Evolutionary conservation across 257 asterid species (phyloP), one percentile per base, ranked within the genome.

Genomic region (Solanum acaule): DNA sequence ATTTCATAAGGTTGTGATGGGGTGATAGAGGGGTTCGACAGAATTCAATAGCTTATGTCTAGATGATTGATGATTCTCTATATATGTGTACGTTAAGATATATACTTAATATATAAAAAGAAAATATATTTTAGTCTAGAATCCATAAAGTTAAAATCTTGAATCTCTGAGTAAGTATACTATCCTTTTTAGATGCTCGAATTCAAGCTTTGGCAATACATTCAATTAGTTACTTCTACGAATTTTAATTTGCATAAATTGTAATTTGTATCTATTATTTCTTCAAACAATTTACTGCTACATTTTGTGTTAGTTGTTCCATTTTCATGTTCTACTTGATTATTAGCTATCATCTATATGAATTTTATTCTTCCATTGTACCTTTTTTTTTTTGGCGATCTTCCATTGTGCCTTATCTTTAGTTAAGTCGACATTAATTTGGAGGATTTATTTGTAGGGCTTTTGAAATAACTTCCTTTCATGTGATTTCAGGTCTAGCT

Each of bases 1-100:
- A 90, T 94, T 52, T 61, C 91, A 14, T 73, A 34, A 93, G 93
- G 67, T 16, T 10, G 23, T 44, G n/a, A 27, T 7, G 23, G 14
- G 6, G 84, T 78, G 84, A 6, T 6, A 38, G 6, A 29, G 77
- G 40, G 44, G 16, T 33, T 33, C 14, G 15, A 6, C 2, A 72
- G 27, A 34, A 72, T 33, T 33, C 27, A 31, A 6, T 71, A 71
- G 6, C 42, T 71, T 71, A 6, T 33, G 7, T 34, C 8, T 0
- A 1, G 2, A 34, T 18, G 14, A 63, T 63, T 63, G 52, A 44
- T 44, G 18, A 44, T 44, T 44, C 68, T 31, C 5, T 31, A 33
- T 34, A 10, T 34, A 0, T 72, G 27, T 72, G 27, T 72, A 14
- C 2, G 7, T 20, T 34, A 72, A 34, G 46, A 33, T 20, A 18